Evolutionary conservation across 352 stramenopile species (phyloP).

Genomic region (Pythium rishiriense): DNA sequence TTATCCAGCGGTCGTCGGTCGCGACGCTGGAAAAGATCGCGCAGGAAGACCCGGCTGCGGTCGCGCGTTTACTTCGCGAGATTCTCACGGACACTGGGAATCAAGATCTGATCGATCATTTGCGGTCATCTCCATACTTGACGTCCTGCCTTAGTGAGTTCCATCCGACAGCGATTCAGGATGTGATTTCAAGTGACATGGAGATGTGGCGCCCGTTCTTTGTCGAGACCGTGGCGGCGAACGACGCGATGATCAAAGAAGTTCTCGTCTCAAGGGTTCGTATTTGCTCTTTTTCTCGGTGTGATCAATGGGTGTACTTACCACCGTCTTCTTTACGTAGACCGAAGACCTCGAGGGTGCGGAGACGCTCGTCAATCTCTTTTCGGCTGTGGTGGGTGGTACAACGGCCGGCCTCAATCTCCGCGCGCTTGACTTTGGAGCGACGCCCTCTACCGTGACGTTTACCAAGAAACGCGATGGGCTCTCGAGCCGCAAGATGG

Average conservation of each 20-base stretch:
- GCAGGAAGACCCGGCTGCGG: slow-evolving; percentile 57
- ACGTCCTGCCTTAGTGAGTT: slow-evolving; percentile 61
- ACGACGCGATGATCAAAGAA: slow-evolving; percentile 59
- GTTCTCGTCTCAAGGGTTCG: slow-evolving; percentile 43
- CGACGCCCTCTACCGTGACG: slow-evolving; percentile 37
- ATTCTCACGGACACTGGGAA: slow-evolving; percentile 49
- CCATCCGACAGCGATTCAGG: slow-evolving; percentile 57
- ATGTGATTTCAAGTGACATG: slow-evolving; percentile 62
- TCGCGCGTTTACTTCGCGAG: slow-evolving; percentile 48
- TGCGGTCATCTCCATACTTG: slow-evolving; percentile 56
- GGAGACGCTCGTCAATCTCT: slow-evolving; percentile 49
- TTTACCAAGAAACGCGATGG: slow-evolving; percentile 35
- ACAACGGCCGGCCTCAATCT: slow-evolving; percentile 48
- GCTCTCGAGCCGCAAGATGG: slow-evolving; percentile 43
- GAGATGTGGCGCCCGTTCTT: slow-evolving; percentile 71
- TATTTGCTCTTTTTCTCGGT: background rate
- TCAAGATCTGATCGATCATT: slow-evolving; percentile 49
- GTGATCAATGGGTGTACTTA: background rate
- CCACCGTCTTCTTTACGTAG: slow-evolving; percentile 17
- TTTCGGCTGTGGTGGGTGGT: slow-evolving; percentile 43
- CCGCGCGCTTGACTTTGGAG: slow-evolving; percentile 43
- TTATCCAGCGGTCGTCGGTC: slow-evolving; percentile 52
- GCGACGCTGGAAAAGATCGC: slow-evolving; percentile 53
- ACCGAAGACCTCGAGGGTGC: slow-evolving; percentile 54
- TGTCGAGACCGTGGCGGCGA: slow-evolving; percentile 50